Conservation (phyloP, 108 stramenopile species). For the Nitzschia sp. region DNA sequence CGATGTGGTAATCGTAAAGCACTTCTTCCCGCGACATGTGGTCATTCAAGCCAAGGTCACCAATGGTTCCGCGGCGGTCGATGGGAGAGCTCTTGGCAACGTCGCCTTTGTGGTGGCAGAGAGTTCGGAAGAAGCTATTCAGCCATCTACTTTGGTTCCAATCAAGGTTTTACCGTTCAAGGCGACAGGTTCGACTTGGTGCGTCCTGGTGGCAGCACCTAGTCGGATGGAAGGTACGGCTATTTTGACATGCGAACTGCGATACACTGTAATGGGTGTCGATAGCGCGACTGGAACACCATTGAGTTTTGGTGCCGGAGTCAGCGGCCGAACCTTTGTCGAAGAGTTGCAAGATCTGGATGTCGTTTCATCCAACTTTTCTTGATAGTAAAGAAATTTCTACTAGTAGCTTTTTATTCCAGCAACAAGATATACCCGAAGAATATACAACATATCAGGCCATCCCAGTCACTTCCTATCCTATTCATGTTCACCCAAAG, state of each 20-base stretch:
- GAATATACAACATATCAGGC: too few species aligned
- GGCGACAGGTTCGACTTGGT: conserved; percentile 79
- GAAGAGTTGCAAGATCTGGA: conserved; percentile 90
- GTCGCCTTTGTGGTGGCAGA: conserved; percentile 88
- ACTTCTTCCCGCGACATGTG: conserved; percentile 82
- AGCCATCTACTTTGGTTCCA: conserved; percentile 65
- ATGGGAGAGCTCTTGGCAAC: conserved; percentile 63
- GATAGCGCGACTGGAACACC: conserved; percentile 64
- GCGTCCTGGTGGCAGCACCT: conserved; percentile 71
- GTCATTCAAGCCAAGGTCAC: conserved; percentile 85
- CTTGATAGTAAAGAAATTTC: conserved; percentile 13
- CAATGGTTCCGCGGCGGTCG: conserved; percentile 45
- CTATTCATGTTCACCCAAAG: background rate
- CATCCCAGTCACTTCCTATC: too few species aligned
- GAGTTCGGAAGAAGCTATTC: conserved; percentile 88
- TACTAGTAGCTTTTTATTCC: background rate
- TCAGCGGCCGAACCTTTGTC: conserved; percentile 64
- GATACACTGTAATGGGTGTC: conserved; percentile 73
- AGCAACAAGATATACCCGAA: background rate
- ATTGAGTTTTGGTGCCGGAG: conserved; percentile 48
- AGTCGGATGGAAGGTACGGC: conserved; percentile 78
- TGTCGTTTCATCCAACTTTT: conserved; percentile 70
- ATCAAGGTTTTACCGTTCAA: conserved; percentile 66
- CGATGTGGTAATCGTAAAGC: conserved; percentile 79
- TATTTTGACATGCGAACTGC: conserved; percentile 82